Evolutionary conservation across 1,139 yeast genomes (phyloP).

Genomic region (Yamadazyma membranifaciens): DNA sequence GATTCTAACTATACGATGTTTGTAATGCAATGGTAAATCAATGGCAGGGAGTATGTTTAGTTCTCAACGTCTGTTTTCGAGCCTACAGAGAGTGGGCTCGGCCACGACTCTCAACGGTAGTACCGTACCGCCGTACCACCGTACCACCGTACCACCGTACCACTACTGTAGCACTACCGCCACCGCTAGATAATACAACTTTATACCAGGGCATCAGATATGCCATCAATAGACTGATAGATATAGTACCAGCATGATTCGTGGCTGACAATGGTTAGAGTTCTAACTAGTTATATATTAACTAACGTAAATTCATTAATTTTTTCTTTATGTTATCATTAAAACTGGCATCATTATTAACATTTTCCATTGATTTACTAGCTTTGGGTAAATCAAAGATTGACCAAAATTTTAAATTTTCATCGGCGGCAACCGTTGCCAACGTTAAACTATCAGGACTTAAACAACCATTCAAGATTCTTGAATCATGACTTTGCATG

Average conservation of each 20-base stretch:
- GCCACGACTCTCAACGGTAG: too few species aligned
- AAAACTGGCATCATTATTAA: slow-evolving; percentile 26
- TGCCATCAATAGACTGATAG: too few species aligned
- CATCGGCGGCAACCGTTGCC: slow-evolving; percentile 97
- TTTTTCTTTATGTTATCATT: slow-evolving; percentile 21
- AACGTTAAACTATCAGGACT: slow-evolving; percentile 89
- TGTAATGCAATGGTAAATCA: neutral
- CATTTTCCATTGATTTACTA: slow-evolving; percentile 28
- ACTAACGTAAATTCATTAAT: slow-evolving; percentile 24
- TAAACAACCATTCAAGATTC: slow-evolving; percentile 79
- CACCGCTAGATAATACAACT: too few species aligned
- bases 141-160: too few species aligned
- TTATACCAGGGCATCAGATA: too few species aligned
- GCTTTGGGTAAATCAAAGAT: slow-evolving; percentile 64
- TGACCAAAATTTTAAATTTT: slow-evolving; percentile 93
- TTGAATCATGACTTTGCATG: slow-evolving; percentile 81
- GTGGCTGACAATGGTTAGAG: neutral
- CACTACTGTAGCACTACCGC: too few species aligned
- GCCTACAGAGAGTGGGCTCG: neutral
- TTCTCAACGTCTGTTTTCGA: neutral
- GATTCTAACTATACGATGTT: too few species aligned
- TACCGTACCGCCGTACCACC: too few species aligned
- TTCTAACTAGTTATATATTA: neutral
- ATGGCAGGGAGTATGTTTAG: neutral
- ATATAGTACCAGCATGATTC: neutral